Evolutionary conservation across 2,329 filamentous ascomycete species (phyloP).

Genomic region (Colletotrichum karsti): DNA sequence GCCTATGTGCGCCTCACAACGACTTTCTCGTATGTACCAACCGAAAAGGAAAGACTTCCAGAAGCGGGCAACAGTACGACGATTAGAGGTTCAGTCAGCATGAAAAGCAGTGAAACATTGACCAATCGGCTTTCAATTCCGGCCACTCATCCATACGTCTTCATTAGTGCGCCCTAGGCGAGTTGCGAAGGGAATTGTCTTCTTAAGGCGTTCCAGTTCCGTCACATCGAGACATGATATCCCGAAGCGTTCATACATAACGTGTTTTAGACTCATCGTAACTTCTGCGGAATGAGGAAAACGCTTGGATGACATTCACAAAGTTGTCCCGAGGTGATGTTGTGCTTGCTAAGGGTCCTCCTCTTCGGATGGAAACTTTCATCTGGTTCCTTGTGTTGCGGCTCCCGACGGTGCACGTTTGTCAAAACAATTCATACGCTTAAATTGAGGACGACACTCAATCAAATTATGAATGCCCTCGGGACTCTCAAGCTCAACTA

Average conservation of each 20-base stretch:
- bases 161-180: no score
- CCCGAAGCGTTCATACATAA: background rate
- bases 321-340: background rate
- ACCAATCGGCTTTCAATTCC: no score
- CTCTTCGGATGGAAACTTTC: background rate
- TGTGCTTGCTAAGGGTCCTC: background rate
- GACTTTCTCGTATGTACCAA: no score
- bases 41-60: no score
- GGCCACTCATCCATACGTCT: no score
- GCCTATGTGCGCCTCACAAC: no score
- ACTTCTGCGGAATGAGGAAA: background rate
- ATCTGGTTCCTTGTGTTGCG: no score
- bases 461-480: background rate
- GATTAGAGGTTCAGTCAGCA: no score
- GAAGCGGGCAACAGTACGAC: no score
- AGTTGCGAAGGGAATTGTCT: no score
- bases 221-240: background rate
- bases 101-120: no score
- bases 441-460: background rate
- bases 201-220: no score
- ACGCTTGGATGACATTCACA: background rate
- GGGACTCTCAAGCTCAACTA: background rate
- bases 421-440: background rate
- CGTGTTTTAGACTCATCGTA: background rate
- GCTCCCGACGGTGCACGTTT: background rate